These are phyloP conservation scores for Plantago ovata DNA, from an alignment of 257 asterid genomes.

Conservation along the genomic window DNA sequence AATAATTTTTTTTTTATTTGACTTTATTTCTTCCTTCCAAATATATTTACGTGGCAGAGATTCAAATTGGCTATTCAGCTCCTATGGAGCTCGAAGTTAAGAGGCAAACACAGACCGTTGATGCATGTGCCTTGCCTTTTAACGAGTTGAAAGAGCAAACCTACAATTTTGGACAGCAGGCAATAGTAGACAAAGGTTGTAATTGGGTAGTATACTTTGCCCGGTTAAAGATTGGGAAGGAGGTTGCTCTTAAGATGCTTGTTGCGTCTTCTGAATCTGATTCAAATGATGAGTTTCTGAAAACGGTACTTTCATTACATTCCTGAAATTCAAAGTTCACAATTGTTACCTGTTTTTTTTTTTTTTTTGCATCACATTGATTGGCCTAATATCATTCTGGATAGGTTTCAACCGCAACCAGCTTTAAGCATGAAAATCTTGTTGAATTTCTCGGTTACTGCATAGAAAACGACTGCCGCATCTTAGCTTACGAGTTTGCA, in stretches of 20 bases:
- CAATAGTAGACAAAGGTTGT: slow-evolving; percentile 82
- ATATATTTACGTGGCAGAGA: too few species aligned
- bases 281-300: slow-evolving; percentile 70
- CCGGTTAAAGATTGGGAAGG: slow-evolving; percentile 53
- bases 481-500: too few species aligned
- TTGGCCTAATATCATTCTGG: slow-evolving; percentile 9
- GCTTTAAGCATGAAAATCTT: slow-evolving; percentile 81
- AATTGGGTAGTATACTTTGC: slow-evolving; percentile 83
- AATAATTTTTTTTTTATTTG: too few species aligned
- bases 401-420: slow-evolving; percentile 83
- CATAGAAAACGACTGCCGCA: too few species aligned
- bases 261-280: slow-evolving; percentile 85
- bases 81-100: too few species aligned
- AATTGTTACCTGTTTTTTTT: slow-evolving; percentile 31
- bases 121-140: slow-evolving; percentile 18
- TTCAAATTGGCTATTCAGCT: too few species aligned
- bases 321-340: slow-evolving; percentile 7
- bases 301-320: slow-evolving; percentile 48
- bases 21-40: too few species aligned
- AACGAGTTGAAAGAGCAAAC: slow-evolving; percentile 78
- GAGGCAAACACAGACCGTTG: too few species aligned
- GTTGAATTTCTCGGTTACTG: slow-evolving; percentile 49
- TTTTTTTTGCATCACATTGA: slow-evolving; percentile 32
- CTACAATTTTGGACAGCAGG: slow-evolving; percentile 10
- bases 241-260: slow-evolving; percentile 89